Evolutionary conservation across 2,329 filamentous ascomycete genomes (phyloP), one percentile per base, ranked within the genome.

Genomic region (Aspergillus texensis): DNA sequence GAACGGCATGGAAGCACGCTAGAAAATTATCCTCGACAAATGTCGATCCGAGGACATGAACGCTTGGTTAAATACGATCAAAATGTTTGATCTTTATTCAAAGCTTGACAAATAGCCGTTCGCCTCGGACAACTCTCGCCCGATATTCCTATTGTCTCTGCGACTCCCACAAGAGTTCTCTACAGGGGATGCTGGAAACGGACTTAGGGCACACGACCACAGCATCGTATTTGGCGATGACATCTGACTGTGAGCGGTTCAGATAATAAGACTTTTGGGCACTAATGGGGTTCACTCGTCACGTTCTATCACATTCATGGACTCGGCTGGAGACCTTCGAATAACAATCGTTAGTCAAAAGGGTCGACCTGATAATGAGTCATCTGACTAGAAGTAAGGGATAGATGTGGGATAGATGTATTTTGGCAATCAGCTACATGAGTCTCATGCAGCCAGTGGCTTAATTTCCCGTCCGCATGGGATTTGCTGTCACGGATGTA

Each of bases 1-100:
- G 54, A 61, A 58, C 59, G 59, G 59, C 66, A 64, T 69, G 26
- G 66, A 67, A 69, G 66, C 63, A 57, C 67, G 65, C 67, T 69
- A 69, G 66, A 69, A 69, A 67, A 67, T 56, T 53, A 50, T 48
- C 39, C 62, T 63, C 57, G 58, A 65, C 39, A 14, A 32, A 28
- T 26, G 34, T 39, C 16, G 12, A n/a, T 32, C 28, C n/a, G 8
- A 52, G 16, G 21, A n/a, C 19, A 62, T 24, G 39, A 52, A 53
- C 53, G 14, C 55, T 50, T 57, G 57, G 21, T 41, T 54, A 21
- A 46, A 50, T 52, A 58, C 24, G 6, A 32, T 60, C 60, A 57
- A 50, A 41, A 48, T 50, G 24, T 58, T 46, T 30, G 36, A 58
- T 48, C 28, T 14, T 8, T 36, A 30, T 58, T 46, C 43, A 48